A percentile compares a stretch with the other conserved stretches of the same genome.
Conservation (phyloP, 108 stramenopile species). For the Nitzschia sp. region DNA sequence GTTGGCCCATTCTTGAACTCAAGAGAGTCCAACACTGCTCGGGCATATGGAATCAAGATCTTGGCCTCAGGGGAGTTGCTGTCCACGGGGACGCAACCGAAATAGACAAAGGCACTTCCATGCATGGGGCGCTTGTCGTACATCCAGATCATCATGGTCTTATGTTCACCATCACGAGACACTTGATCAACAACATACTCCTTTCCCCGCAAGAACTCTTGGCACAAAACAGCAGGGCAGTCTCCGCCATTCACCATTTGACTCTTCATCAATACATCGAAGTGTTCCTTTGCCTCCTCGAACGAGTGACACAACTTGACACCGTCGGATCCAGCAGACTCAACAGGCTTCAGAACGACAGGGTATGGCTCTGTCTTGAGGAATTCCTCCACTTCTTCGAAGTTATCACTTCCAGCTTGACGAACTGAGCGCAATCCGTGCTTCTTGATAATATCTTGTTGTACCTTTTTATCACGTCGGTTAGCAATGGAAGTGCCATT, state of each 20-base stretch:
- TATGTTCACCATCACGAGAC: constrained; percentile 84
- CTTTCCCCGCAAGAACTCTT: constrained; percentile 87
- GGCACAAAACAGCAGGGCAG: constrained; percentile 83
- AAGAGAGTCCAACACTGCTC: constrained; percentile 67
- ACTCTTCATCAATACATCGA: constrained; percentile 68
- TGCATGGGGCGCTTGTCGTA: constrained; percentile 92
- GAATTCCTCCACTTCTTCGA: constrained; percentile 75
- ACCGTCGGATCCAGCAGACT: constrained; percentile 89
- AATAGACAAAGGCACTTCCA: constrained; percentile 83
- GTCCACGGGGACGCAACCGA: constrained; percentile 69
- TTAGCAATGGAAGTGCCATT: constrained; percentile 85
- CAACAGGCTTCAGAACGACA: constrained; percentile 91
- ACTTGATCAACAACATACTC: constrained; percentile 94
- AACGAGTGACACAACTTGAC: constrained; percentile 84
- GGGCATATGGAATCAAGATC: constrained; percentile 74
- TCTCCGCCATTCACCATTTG: constrained; percentile 83
- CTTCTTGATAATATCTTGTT: constrained; percentile 78
- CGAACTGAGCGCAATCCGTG: constrained; percentile 77
- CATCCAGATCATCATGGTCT: constrained; percentile 88
- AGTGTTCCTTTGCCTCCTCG: constrained; percentile 87
- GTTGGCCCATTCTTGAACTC: constrained; percentile 60
- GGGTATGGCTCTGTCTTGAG: constrained; percentile 66
- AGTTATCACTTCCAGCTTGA: constrained; percentile 64
- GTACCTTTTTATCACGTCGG: constrained; percentile 88
- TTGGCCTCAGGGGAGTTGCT: constrained; percentile 62